Percentiles rank a stretch among this genome's conserved stretches.
phyloP scores from a whole-genome alignment of 2,329 filamentous ascomycete species.

The Shiraia bambusicola region DNA sequence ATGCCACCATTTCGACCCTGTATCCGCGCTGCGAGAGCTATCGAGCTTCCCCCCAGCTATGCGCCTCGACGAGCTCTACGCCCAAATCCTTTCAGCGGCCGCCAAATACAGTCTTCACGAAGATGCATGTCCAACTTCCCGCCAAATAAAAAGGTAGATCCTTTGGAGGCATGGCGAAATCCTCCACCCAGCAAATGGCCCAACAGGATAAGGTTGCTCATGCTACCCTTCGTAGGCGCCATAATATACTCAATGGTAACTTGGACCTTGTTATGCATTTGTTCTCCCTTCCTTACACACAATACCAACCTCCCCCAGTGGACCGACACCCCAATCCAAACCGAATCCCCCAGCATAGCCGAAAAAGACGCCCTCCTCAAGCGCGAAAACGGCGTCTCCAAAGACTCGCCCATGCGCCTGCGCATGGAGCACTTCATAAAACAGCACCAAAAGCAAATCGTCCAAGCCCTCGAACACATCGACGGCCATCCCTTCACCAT shows the following conservation, averaged over 20 bases:
- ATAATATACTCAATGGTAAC: conserved; percentile 63
- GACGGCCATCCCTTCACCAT: conserved; percentile 80
- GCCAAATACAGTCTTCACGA: conserved; percentile 13
- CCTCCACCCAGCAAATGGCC: conserved; percentile 40
- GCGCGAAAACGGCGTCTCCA: conserved; percentile 71
- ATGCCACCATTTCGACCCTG: conserved; percentile 36
- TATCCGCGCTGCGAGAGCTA: conserved; percentile 26
- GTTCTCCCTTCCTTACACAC: no score
- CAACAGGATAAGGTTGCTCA: conserved; percentile 47
- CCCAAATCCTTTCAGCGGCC: conserved; percentile 15
- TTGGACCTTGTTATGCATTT: no score
- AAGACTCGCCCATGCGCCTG: conserved; percentile 88
- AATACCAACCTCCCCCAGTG: conserved; percentile 22
- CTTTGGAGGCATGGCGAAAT: conserved; percentile 39
- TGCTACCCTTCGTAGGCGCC: conserved; percentile 55
- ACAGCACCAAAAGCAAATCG: conserved; percentile 85
- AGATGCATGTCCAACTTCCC: conserved; percentile 25
- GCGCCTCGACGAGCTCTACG: conserved; percentile 25
- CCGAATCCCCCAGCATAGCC: conserved; percentile 71
- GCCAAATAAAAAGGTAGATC: conserved; percentile 27
- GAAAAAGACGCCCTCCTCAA: conserved; percentile 82
- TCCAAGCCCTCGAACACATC: conserved; percentile 76
- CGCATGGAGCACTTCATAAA: conserved; percentile 98
- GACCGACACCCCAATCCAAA: conserved; percentile 44
- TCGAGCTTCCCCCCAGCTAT: conserved; percentile 30